Evolutionary conservation across 805 yeast genomes (phyloP).

Genomic region (Sugiyamaella qingdaonensis): DNA sequence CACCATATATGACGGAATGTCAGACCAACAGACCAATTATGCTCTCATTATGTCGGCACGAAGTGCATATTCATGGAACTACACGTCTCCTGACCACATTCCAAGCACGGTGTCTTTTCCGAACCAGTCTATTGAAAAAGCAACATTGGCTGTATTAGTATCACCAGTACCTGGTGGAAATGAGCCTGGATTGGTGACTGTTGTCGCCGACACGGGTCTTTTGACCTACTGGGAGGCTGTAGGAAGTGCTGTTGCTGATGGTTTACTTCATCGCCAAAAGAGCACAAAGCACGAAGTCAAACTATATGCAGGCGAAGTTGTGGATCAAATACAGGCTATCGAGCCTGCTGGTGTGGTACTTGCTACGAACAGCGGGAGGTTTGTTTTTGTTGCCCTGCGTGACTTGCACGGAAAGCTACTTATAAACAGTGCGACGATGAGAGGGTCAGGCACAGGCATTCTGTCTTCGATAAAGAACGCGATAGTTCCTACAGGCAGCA

Average conservation of each 20-base stretch:
- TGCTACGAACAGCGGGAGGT: slow-evolving; percentile 67
- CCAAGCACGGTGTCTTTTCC: slow-evolving; percentile 58
- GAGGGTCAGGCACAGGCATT: slow-evolving; percentile 28
- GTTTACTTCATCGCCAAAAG: slow-evolving; percentile 43
- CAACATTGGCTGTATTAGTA: slow-evolving; percentile 52
- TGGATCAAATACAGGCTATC: slow-evolving; percentile 53
- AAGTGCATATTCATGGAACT: slow-evolving; percentile 64
- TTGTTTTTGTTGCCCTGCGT: slow-evolving; percentile 56
- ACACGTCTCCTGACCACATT: slow-evolving; percentile 53
- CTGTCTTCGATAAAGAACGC: slow-evolving; percentile 27
- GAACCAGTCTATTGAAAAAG: slow-evolving; percentile 4
- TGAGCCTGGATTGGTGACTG: slow-evolving; percentile 67
- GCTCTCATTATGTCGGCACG: slow-evolving; percentile 49
- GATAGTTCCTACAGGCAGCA: slow-evolving; percentile 21
- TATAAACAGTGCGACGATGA: slow-evolving; percentile 25
- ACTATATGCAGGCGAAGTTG: slow-evolving; percentile 48
- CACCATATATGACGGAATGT: slow-evolving; percentile 36
- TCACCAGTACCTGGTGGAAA: slow-evolving; percentile 49
- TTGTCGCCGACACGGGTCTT: slow-evolving; percentile 55
- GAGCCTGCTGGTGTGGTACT: slow-evolving; percentile 73
- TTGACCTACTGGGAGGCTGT: slow-evolving; percentile 71
- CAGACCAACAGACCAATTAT: slow-evolving; percentile 46
- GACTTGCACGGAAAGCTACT: slow-evolving; percentile 65
- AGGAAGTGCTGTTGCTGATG: slow-evolving; percentile 62
- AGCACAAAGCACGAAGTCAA: slow-evolving; percentile 39